phyloP scores from a whole-genome alignment of 805 yeast genomes.

The Yamadazyma paraphyllophila region DNA sequence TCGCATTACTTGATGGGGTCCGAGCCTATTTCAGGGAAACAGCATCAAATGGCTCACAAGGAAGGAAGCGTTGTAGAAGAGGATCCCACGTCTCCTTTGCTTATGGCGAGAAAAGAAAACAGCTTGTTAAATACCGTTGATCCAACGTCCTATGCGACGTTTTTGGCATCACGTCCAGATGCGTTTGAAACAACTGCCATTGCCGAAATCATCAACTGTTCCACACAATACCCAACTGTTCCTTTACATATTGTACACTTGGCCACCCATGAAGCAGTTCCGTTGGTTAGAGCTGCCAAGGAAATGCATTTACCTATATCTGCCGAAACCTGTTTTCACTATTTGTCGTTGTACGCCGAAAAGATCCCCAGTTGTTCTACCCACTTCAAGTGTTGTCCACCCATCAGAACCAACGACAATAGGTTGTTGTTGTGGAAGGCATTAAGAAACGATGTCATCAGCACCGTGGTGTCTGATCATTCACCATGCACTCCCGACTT shows the following conservation, averaged over 20 bases:
- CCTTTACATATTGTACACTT: conserved; percentile 88
- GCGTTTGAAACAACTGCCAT: conserved; percentile 84
- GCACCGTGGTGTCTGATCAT: conserved; percentile 91
- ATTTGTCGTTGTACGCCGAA: conserved; percentile 75
- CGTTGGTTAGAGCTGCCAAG: conserved; percentile 67
- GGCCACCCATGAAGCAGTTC: conserved; percentile 82
- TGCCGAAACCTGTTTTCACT: conserved; percentile 95
- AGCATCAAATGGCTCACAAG: conserved; percentile 35
- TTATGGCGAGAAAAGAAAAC: conserved; percentile 42
- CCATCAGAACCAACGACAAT: conserved; percentile 76
- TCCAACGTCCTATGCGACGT: conserved; percentile 66
- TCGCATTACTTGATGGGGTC: conserved; percentile 58
- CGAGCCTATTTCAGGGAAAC: conserved; percentile 54
- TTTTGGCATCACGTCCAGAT: conserved; percentile 85
- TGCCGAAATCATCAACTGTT: conserved; percentile 62
- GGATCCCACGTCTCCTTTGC: conserved; percentile 21
- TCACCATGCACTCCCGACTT: conserved; percentile 94
- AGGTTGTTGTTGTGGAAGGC: conserved; percentile 78
- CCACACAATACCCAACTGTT: conserved; percentile 54
- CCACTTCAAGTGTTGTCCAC: conserved; percentile 92
- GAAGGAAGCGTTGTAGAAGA: conserved; percentile 15
- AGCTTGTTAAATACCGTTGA: conserved; percentile 46
- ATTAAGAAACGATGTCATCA: conserved; percentile 58
- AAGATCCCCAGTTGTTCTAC: conserved; percentile 74
- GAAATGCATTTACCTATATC: conserved; percentile 58